These are phyloP conservation scores for Arthrobotrys entomopaga DNA, from an alignment of 2,329 filamentous ascomycete species.

Conservation along the genomic window DNA sequence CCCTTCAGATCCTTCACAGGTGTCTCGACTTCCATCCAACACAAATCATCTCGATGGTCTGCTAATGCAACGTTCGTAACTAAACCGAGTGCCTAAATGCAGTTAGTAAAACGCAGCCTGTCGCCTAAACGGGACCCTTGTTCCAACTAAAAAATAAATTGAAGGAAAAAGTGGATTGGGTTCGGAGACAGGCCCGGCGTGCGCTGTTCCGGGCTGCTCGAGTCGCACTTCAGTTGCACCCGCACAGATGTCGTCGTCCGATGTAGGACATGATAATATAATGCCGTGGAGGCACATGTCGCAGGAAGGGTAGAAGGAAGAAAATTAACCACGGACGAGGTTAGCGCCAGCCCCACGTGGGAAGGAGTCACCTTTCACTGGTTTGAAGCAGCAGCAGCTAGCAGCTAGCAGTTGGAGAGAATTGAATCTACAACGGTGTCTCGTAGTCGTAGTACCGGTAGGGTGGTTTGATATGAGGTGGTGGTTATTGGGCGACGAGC, in stretches of 20 bases:
- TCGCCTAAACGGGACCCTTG: constrained; percentile 36
- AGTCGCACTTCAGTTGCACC: not conserved
- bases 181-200: constrained; percentile 19
- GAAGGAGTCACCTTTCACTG: constrained; percentile 34
- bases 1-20: not conserved
- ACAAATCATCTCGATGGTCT: not conserved
- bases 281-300: no score
- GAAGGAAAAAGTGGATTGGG: not conserved
- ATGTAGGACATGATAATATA: not conserved
- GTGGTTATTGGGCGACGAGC: constrained; percentile 17
- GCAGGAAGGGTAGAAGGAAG: no score
- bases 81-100: not conserved
- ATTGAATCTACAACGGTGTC: constrained; percentile 1
- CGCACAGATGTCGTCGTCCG: constrained; percentile 1
- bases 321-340: not conserved
- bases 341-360: constrained; percentile 25
- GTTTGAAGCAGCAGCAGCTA: no score
- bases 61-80: not conserved
- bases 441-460: not conserved
- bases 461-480: constrained; percentile 1
- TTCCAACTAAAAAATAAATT: not conserved
- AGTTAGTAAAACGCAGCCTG: not conserved
- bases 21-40: not conserved
- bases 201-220: constrained; percentile 4
- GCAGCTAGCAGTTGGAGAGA: not conserved